Conservation (phyloP, 148 eudicot genomes). For the Gaultheria prostrata region DNA sequence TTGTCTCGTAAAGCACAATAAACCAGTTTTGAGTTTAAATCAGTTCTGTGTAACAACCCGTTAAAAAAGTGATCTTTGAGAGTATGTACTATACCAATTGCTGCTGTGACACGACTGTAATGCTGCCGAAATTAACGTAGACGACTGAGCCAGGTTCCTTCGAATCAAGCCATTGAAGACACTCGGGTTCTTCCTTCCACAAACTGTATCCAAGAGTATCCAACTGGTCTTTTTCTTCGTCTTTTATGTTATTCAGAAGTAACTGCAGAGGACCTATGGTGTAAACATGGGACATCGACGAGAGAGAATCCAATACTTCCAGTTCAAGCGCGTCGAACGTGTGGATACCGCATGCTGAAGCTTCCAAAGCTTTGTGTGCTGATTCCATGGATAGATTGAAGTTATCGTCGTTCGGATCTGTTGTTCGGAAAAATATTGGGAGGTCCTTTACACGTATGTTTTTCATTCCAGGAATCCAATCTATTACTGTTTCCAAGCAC, state of each 20-base stretch:
- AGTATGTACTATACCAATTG: not conserved
- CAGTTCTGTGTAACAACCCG: too few species aligned
- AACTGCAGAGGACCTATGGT: conserved; percentile 18
- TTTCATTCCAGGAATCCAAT: not conserved
- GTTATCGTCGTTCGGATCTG: not conserved
- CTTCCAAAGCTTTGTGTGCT: conserved; percentile 14
- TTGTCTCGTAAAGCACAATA: too few species aligned
- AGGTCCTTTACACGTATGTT: not conserved
- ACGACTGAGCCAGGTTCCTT: not conserved
- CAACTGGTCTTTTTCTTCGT: not conserved
- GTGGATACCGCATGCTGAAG: not conserved
- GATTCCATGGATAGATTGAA: conserved; percentile 11
- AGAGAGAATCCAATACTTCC: conserved; percentile 10
- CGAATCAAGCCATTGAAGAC: conserved; percentile 12
- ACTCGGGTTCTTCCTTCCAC: conserved; percentile 10
- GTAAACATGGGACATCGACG: not conserved
- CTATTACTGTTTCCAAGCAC: too few species aligned
- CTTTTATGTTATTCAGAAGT: not conserved
- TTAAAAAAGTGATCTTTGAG: not conserved
- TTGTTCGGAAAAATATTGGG: not conserved
- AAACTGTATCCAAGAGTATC: conserved; percentile 11
- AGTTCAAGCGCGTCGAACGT: conserved; percentile 11
- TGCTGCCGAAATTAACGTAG: not conserved
- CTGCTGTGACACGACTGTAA: conserved; percentile 2
- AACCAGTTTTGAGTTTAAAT: too few species aligned